Evolutionary conservation across 2,329 filamentous ascomycete genomes (phyloP).

Genomic region (Calonectria hawksworthii): DNA sequence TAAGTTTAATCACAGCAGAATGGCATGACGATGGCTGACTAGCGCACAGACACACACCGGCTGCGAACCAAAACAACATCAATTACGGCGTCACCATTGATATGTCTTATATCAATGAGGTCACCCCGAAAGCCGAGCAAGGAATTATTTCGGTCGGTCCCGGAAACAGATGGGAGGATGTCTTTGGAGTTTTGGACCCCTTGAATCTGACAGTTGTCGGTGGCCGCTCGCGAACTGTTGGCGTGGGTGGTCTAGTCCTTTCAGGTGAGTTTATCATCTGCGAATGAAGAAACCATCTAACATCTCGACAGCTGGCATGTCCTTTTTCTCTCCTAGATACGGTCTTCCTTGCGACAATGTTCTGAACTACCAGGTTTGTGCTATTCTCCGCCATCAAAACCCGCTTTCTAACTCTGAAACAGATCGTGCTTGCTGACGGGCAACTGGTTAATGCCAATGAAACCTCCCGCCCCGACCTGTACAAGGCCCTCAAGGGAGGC

Average conservation of each 20-base stretch:
- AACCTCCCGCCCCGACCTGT: not conserved
- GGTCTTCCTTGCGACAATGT: not conserved
- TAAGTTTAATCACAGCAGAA: not conserved
- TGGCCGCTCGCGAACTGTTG: not conserved
- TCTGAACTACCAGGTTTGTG: not conserved
- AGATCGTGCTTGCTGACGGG: not conserved
- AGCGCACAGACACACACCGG: not conserved
- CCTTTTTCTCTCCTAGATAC: not conserved
- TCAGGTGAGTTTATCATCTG: not conserved
- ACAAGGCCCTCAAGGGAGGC: not conserved
- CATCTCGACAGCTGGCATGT: not conserved
- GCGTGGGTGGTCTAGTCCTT: not conserved
- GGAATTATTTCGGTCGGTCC: not conserved
- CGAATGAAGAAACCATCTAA: not conserved
- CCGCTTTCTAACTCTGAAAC: not conserved
- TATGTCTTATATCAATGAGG: not conserved
- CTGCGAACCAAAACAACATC: not conserved
- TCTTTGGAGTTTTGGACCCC: not conserved
- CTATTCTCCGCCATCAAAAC: too few relatives aligned
- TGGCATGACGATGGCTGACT: too few relatives aligned
- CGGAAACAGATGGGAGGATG: not conserved
- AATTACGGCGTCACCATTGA: not conserved
- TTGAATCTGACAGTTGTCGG: not conserved
- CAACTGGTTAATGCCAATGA: not conserved
- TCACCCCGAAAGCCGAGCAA: not conserved